Evolutionary conservation across 2,329 filamentous ascomycete species (phyloP).

Genomic region (Calonectria pteridis): DNA sequence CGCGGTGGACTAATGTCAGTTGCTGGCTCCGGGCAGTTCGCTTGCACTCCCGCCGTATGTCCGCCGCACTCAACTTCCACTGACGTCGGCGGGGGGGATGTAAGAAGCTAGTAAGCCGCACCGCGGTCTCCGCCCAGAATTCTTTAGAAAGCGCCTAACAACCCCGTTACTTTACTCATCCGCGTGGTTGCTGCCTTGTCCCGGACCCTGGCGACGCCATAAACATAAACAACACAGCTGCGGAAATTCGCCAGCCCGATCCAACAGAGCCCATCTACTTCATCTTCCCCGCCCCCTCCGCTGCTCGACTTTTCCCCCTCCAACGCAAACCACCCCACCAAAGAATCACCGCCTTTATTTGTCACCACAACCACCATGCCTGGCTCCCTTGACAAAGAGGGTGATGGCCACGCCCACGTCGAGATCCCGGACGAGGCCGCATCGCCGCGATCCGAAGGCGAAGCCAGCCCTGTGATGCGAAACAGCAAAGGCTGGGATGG

Average conservation of each 20-base stretch:
- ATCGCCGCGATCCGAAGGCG: constrained; percentile 54
- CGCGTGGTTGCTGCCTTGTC: constrained; percentile 13
- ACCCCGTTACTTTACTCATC: constrained; percentile 10
- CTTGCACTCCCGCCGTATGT: constrained; percentile 1
- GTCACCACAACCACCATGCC: constrained; percentile 53
- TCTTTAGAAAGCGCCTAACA: constrained; percentile 21
- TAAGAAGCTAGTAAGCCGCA: constrained; percentile 14
- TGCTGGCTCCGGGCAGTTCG: neutral
- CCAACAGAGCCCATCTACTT: neutral
- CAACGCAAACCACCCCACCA: constrained; percentile 30
- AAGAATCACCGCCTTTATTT: constrained; percentile 13
- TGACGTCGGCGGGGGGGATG: constrained; percentile 8
- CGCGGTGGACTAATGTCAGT: constrained; percentile 23
- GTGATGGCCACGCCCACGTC: constrained; percentile 58
- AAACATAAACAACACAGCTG: constrained; percentile 15
- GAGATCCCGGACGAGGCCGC: constrained; percentile 61
- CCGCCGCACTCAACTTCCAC: constrained; percentile 10
- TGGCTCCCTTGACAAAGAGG: constrained; percentile 52
- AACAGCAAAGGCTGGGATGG: constrained; percentile 85
- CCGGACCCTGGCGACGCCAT: constrained; percentile 1
- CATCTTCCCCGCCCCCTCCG: constrained; percentile 12
- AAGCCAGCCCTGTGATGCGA: constrained; percentile 61
- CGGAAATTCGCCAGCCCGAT: neutral
- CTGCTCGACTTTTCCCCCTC: constrained; percentile 4
- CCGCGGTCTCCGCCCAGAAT: constrained; percentile 16